Evolutionary conservation across 2,329 filamentous ascomycete species (phyloP), one percentile per base, ranked within the genome.

Genomic region (Cladophialophora psammophila): DNA sequence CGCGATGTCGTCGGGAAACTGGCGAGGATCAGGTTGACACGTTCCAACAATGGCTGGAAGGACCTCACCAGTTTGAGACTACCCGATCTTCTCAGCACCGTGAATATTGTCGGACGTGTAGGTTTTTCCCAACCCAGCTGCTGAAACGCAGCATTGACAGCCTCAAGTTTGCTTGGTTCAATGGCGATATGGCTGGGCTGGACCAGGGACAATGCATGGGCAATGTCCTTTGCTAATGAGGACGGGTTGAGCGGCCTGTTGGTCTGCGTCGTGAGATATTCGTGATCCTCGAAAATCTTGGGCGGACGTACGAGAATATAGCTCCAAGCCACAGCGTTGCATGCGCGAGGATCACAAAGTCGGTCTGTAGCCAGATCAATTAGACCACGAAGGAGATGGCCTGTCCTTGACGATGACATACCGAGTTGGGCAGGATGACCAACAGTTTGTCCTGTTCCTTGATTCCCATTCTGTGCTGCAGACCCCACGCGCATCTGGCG

Each of bases 251-350:
- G 61, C 0, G 70, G 68, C 9, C 65, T 66, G 53, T 63, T 61
- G 34, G 13, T 15, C 3, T 31, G 5, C 12, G 36, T 6, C 10
- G 56, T 56, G 55, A 45, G 38, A 61, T 50, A 69, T 53, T 12
- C 65, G 64, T 32, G 35, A 20, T 38, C 36, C 20, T 9, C 50
- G 18, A 5, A 55, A 55, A 26, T 8, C 31, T 2, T 10, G 12
- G 26, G 34, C n/a, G 45, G 42, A 50, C 63, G 13, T 60, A 65
- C 63, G 71, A 72, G 50, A 75, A 75, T 40, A 73, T 55, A 18
- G 71, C 72, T 48, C 73, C 74, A 3, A 71, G 52, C 74, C 74
- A 75, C 63, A 72, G 70, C 4, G 72, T 74, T 40, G 74, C 69
- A 70, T 75, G 74, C 48, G 72, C 72, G 12, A 75, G 66, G 61